phyloP scores from a whole-genome alignment of 441 rosid species.

The Euphorbia schlechtendalii region DNA sequence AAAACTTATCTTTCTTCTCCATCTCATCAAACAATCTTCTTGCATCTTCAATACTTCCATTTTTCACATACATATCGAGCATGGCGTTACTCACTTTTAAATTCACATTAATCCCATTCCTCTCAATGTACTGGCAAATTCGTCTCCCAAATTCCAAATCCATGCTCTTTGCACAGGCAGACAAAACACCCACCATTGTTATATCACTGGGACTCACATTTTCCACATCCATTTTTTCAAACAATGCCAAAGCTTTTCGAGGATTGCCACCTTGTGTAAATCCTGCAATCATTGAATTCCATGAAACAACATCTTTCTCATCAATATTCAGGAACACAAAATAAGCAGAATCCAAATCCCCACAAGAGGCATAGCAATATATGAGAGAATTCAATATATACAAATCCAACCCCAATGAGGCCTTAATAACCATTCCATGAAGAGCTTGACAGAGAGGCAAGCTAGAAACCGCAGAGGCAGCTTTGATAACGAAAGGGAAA shows the following conservation, averaged over 20 bases:
- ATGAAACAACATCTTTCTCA: conserved; percentile 56
- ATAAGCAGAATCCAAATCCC: conserved; percentile 47
- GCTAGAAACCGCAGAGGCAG: conserved; percentile 35
- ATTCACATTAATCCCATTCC: conserved; percentile 28
- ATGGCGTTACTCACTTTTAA: conserved; percentile 59
- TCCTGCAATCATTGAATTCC: conserved; percentile 64
- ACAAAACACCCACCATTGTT: conserved; percentile 55
- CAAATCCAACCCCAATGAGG: conserved; percentile 36
- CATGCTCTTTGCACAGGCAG: conserved; percentile 46
- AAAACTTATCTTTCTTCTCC: conserved; percentile 49
- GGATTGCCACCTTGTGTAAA: conserved; percentile 46
- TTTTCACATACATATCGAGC: conserved; percentile 63
- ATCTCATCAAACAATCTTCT: conserved; percentile 41
- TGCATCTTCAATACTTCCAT: conserved; percentile 60
- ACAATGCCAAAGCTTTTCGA: conserved; percentile 44
- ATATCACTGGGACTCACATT: conserved; percentile 45
- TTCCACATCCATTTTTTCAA: conserved; percentile 41
- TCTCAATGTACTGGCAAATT: conserved; percentile 41
- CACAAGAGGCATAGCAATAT: conserved; percentile 48
- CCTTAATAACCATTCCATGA: conserved; percentile 58
- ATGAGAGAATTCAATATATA: conserved; percentile 50
- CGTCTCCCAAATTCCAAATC: conserved; percentile 49
- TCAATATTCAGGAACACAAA: conserved; percentile 38
- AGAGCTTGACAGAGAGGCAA: conserved; percentile 35
- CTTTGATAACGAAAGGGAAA: conserved; percentile 60